Percentiles rank a stretch among this genome's conserved stretches.
Evolutionary conservation across 2,329 filamentous ascomycete genomes (phyloP).

Genomic region (Magnaporthiopsis rhizophila): DNA sequence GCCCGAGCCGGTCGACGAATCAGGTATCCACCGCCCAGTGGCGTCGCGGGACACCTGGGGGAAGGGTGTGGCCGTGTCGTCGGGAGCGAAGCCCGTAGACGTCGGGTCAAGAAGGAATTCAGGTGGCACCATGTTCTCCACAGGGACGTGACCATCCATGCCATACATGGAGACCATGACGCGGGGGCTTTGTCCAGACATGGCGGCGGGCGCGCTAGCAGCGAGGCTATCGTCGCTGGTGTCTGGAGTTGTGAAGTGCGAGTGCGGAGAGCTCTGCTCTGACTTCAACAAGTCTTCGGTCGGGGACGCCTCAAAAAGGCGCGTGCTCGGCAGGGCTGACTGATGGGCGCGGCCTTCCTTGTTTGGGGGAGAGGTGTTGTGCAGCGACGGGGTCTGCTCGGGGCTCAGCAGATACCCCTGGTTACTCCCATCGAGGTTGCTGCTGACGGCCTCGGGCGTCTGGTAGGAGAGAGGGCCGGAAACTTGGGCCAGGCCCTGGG

Average conservation of each 20-base stretch:
- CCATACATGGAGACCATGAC: constrained; percentile 51
- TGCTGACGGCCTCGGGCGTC: not conserved
- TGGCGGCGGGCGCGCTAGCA: constrained; percentile 37
- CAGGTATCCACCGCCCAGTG: constrained; percentile 32
- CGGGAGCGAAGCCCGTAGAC: constrained; percentile 24
- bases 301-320: not conserved
- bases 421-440: constrained; percentile 15
- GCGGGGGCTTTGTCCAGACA: constrained; percentile 42
- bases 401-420: constrained; percentile 40
- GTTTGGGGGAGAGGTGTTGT: constrained; percentile 31
- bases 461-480: not conserved
- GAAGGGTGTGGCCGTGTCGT: constrained; percentile 17
- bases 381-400: constrained; percentile 40
- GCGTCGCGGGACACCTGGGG: constrained; percentile 26
- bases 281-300: not conserved
- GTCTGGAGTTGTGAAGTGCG: constrained; percentile 30
- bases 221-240: constrained; percentile 28
- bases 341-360: constrained; percentile 11
- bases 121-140: not conserved
- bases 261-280: not conserved
- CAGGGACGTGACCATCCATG: constrained; percentile 26
- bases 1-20: constrained; percentile 29
- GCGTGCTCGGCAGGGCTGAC: not conserved
- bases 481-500: not conserved
- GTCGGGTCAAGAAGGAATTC: constrained; percentile 8